These are phyloP conservation scores for Aquilaria agallochum DNA, from an alignment of 441 rosid species.

Conservation along the genomic window DNA sequence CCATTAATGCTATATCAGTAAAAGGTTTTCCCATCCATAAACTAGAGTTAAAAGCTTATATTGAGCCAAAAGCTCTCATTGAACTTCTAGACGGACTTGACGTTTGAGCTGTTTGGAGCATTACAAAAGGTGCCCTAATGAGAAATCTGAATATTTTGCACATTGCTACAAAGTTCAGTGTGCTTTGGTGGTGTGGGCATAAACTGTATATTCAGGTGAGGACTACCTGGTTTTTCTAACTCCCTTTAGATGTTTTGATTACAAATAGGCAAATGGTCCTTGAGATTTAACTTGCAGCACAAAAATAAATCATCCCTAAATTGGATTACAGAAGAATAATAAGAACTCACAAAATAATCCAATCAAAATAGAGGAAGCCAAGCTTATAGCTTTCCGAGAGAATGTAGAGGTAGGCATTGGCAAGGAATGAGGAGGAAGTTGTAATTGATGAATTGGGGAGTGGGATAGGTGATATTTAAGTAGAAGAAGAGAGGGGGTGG, in stretches of 20 bases:
- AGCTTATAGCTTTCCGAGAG: no score
- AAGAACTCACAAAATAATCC: no score
- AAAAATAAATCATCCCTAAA: neutral
- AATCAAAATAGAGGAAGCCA: no score
- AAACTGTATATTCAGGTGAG: slow-evolving; percentile 40
- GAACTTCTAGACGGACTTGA: slow-evolving; percentile 99
- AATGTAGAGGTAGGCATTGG: no score
- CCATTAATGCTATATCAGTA: slow-evolving; percentile 53
- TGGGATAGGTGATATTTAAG: no score
- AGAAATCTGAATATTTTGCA: slow-evolving; percentile 73
- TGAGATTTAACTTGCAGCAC: slow-evolving; percentile 40
- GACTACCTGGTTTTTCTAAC: slow-evolving; percentile 46
- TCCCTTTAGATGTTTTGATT: slow-evolving; percentile 50
- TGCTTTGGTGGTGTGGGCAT: slow-evolving; percentile 52
- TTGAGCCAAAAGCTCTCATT: slow-evolving; percentile 59
- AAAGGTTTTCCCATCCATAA: slow-evolving; percentile 51
- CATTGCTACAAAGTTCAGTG: slow-evolving; percentile 39
- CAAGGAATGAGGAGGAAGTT: no score
- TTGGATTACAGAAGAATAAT: no score
- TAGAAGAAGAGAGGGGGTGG: no score
- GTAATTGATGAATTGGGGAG: no score
- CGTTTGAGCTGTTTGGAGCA: slow-evolving; percentile 89
- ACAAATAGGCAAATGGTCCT: slow-evolving; percentile 42
- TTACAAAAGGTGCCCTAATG: slow-evolving; percentile 51
- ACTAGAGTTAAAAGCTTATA: slow-evolving; percentile 59